Conservation (phyloP, 257 asterid genomes). For the Ilex aquifolium region DNA sequence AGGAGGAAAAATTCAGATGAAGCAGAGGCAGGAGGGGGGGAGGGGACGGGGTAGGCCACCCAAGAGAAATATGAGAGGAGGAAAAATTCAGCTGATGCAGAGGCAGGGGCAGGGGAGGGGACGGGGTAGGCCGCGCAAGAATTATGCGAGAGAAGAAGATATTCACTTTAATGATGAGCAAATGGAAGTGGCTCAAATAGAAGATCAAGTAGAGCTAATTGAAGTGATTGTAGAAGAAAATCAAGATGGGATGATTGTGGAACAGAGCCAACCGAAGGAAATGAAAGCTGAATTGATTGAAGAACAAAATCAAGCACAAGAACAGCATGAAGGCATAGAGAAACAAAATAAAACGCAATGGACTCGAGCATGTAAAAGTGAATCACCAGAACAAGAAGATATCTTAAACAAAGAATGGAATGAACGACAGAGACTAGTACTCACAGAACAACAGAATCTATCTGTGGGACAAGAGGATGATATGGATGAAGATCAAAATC, state of each 20-base stretch:
- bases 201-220: slow-evolving; percentile 9
- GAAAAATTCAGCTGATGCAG: not conserved
- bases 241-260: not conserved
- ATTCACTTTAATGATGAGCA: slow-evolving; percentile 21
- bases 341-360: too few species aligned
- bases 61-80: slow-evolving; percentile 1
- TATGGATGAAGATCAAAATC: too few species aligned
- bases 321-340: not conserved
- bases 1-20: too few species aligned
- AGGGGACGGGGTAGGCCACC: too few species aligned
- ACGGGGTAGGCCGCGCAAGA: slow-evolving; percentile 13
- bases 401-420: too few species aligned
- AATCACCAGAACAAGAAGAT: too few species aligned
- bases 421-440: too few species aligned
- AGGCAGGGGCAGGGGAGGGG: not conserved
- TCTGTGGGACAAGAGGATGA: too few species aligned
- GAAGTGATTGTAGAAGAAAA: slow-evolving; percentile 5
- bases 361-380: too few species aligned
- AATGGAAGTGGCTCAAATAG: slow-evolving; percentile 3
- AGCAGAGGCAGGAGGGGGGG: too few species aligned
- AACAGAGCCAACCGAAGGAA: slow-evolving; percentile 3
- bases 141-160: slow-evolving; percentile 17
- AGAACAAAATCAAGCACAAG: not conserved
- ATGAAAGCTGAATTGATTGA: not conserved
- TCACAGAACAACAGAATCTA: too few species aligned